phyloP scores from a whole-genome alignment of 371 early-diverging fungal genomes.

The Syncephalastrum sp. region DNA sequence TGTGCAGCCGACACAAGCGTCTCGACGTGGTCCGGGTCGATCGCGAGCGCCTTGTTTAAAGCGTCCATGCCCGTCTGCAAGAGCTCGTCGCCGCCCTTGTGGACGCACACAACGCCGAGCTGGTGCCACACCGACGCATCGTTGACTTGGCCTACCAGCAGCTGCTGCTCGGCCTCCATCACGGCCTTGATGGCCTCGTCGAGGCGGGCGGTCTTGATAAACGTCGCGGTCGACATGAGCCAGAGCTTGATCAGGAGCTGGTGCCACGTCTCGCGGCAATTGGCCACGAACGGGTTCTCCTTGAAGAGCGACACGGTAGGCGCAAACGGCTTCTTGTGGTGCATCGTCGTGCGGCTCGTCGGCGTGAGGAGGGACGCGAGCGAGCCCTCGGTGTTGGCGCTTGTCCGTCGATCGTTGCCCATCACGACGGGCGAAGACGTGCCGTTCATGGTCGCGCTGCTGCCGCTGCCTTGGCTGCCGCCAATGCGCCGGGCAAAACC shows the following conservation, averaged over 20 bases:
- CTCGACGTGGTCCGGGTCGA: slow-evolving; percentile 35
- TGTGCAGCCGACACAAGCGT: slow-evolving; percentile 24
- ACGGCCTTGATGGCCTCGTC: slow-evolving; percentile 64
- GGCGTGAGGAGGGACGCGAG: slow-evolving; percentile 5
- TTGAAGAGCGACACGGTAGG: slow-evolving; percentile 5
- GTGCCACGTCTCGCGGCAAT: slow-evolving; percentile 27
- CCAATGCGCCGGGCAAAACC: slow-evolving; percentile 19
- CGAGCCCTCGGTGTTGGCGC: slow-evolving; percentile 2
- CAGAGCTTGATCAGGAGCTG: slow-evolving; percentile 37
- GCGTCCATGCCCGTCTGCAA: slow-evolving; percentile 35
- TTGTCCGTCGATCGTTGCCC: not conserved
- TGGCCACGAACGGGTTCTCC: slow-evolving; percentile 14
- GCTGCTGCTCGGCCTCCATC: slow-evolving; percentile 61
- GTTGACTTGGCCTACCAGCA: slow-evolving; percentile 25
- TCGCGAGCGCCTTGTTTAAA: slow-evolving; percentile 48
- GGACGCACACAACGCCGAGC: slow-evolving; percentile 44
- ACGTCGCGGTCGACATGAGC: slow-evolving; percentile 63
- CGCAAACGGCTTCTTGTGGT: not conserved
- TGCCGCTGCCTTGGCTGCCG: slow-evolving; percentile 3
- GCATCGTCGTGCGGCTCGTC: slow-evolving; percentile 1
- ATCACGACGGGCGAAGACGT: not conserved
- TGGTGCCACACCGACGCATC: slow-evolving; percentile 59
- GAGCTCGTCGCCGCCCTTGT: slow-evolving; percentile 5
- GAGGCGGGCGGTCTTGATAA: slow-evolving; percentile 50
- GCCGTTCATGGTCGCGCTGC: slow-evolving; percentile 1